These are phyloP conservation scores for Glaciozyma martinii DNA, from an alignment of 768 basidiomycete genomes.

Conservation along the genomic window DNA sequence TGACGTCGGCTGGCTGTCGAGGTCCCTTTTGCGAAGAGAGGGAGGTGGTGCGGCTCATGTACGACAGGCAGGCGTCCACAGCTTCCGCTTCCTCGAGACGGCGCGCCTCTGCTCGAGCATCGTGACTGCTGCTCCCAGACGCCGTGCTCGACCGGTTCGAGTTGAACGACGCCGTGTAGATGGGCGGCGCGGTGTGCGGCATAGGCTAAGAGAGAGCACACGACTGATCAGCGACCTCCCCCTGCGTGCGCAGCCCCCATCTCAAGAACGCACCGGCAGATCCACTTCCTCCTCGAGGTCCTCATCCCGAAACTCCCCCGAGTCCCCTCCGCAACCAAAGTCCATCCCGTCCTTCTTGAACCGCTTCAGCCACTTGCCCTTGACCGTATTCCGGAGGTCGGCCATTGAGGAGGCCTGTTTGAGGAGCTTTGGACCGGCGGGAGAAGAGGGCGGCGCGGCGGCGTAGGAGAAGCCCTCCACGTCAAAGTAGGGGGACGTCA, in stretches of 20 bases:
- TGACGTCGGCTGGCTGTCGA: too few species aligned
- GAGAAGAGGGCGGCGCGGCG: background rate
- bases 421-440: background rate
- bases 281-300: constrained; percentile 65
- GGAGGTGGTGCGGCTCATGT: too few species aligned
- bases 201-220: constrained; percentile 38
- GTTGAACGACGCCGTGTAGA: background rate
- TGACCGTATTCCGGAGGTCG: background rate
- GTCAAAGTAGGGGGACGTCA: too few species aligned
- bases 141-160: background rate
- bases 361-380: constrained; percentile 3
- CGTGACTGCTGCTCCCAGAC: background rate
- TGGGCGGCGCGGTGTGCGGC: background rate
- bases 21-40: too few species aligned
- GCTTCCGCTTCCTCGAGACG: too few species aligned
- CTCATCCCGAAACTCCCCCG: constrained; percentile 49
- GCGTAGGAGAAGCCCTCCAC: too few species aligned
- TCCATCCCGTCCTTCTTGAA: constrained; percentile 6
- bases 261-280: constrained; percentile 46
- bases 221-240: constrained; percentile 36
- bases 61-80: too few species aligned
- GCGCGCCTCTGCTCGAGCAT: too few species aligned
- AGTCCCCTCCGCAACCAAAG: constrained; percentile 14
- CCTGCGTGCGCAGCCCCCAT: too few species aligned
- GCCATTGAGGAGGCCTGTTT: too few species aligned